Evolutionary conservation across 371 early-diverging fungal genomes (phyloP), one percentile per base, ranked within the genome.

Genomic region (Mortierella polycephala): DNA sequence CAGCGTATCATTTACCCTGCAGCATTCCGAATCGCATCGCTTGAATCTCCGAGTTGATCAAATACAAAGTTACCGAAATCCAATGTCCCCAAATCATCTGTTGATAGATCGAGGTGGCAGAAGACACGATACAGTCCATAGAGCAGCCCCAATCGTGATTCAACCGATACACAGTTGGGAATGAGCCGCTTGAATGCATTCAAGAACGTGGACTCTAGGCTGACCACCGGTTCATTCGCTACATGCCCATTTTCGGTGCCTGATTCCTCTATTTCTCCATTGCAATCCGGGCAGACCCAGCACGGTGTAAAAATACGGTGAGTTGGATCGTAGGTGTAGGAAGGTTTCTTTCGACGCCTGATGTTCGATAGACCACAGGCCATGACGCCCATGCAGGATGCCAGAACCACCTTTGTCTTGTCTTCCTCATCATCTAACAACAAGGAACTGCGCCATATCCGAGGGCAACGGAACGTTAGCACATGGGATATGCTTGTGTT

Each of bases 21-120:
- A 3, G 64, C 64, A 42, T 50, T 9, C 12, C 68, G 51, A 18
- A 68, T 45, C 12, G 55, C 16, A 2, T 55, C 50, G 12, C 44
- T 52, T 13, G 53, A 21, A 53, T 65, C 69, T 14, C 49, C 55
- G 23, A 77, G 30, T 10, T 67, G 60, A 0, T 18, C 18, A 23
- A 71, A 54, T 14, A 77, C 12, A 37, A 70, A 71, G 50, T 60
- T 60, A 8, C 71, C 71, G 40, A 77, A 68, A 20, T 64, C 64
- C 30, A 61, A n/a, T 3, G 60, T 45, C 47, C 40, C 30, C 45
- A 67, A 37, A 4, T 77, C 62, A 7, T 56, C 45, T 11, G 51
- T 47, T 9, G 21, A 7, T 13, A 68, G 41, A 9, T 64, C 55
- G 12, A 71, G 51, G 21, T 77, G 77, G 21, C 62, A 68, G 40